Evolutionary conservation across 345 rosid genomes (phyloP).

Genomic region (Populus tremula): DNA sequence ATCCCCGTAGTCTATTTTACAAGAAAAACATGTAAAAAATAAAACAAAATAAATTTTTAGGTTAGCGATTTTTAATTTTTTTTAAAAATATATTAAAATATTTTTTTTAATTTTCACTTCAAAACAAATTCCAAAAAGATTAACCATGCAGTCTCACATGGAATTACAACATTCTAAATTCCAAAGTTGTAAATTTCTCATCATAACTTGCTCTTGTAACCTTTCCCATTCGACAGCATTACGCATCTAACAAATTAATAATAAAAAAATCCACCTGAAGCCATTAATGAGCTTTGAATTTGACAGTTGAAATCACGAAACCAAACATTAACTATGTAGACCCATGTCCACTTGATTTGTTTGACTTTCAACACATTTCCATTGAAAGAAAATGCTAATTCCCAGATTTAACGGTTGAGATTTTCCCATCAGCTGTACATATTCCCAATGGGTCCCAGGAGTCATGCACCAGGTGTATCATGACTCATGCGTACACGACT

Average conservation of each 20-base stretch:
- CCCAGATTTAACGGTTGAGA: background rate
- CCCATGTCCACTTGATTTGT: background rate
- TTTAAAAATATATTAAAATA: too few species aligned
- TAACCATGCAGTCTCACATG: background rate
- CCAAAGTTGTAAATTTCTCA: background rate
- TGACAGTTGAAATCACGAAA: background rate
- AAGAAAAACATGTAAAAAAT: too few species aligned
- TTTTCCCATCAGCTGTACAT: background rate
- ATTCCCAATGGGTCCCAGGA: background rate
- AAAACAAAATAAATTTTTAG: too few species aligned
- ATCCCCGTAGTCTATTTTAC: too few species aligned
- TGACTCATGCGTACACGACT: background rate
- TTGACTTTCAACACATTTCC: background rate
- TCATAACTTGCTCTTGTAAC: too few species aligned
- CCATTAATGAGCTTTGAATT: background rate
- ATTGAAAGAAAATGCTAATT: background rate
- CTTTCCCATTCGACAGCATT: background rate
- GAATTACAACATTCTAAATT: background rate
- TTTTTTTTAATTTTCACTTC: too few species aligned
- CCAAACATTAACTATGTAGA: background rate
- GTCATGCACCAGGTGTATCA: background rate
- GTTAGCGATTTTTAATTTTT: too few species aligned
- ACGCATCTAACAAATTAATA: too few species aligned
- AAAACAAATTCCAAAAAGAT: too few species aligned
- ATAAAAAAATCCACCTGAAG: background rate